Evolutionary conservation across 2,329 filamentous ascomycete species (phyloP), one percentile per base, ranked within the genome.

Genomic region (Daldinia eschscholtzii): DNA sequence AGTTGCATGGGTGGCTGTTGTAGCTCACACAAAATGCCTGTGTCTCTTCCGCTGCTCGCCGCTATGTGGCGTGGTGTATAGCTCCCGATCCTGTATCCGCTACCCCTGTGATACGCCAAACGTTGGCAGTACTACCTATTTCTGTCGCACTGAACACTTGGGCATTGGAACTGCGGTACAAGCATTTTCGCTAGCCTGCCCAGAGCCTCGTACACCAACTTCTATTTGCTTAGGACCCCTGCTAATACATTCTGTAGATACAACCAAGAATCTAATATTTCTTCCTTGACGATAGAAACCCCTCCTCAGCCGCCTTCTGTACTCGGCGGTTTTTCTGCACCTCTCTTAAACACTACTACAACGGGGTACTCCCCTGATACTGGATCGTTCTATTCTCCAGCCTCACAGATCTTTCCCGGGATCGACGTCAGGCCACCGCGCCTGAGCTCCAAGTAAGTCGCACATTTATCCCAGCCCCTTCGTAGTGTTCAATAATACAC

Each of bases 351-450:
- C 75, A 80, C 80, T 64, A 79, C 81, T 57, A 80, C 81, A 44
- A 77, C 83, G 56, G 81, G 82, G 65, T 88, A 88, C 78, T 79
- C 83, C 68, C 79, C 85, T 70, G 86, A 88, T 74, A 80, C 78
- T 73, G 77, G 79, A 72, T 78, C 81, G 65, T 87, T 86, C 77
- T 88, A 86, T 76, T 80, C 82, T 62, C 76, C 79, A 67, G 76
- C 80, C 64, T 77, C 83, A 69, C 80, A 81, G 72, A 76, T 85
- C 72, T 86, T 84, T 73, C 77, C 84, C 53, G 79, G 79, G 73
- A 80, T 88, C 69, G 86, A 88, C 80, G 80, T 84, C 74, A 84
- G 86, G 78, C 80, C 85, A 75, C 81, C 85, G 75, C 84, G 86
- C 75, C 80, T 88, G 75, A 83, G 81, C 76, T 84, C 85, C 74